Evolutionary conservation across 1,139 yeast species (phyloP).

Genomic region (Saccharomyces uvarum): DNA sequence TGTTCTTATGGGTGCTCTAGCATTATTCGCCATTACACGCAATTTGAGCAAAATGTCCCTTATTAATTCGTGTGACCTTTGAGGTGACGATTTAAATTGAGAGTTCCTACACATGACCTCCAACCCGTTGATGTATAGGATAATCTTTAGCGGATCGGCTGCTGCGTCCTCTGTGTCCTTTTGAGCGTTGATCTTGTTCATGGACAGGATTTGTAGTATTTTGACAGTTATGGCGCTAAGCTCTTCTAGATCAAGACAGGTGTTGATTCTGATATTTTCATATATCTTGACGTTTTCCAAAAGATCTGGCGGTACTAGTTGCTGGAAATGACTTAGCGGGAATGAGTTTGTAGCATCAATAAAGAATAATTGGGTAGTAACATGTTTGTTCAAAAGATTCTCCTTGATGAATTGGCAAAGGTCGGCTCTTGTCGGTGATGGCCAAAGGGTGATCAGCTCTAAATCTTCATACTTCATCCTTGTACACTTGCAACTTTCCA

Average conservation of each 20-base stretch:
- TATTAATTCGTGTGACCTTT: conserved; percentile 18
- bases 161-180: neutral
- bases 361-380: conserved; percentile 12
- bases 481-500: neutral
- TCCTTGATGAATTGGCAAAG: conserved; percentile 1
- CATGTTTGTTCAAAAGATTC: neutral
- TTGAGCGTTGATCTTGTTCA: conserved; percentile 10
- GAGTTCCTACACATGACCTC: conserved; percentile 27
- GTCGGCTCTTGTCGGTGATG: neutral
- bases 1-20: conserved; percentile 9
- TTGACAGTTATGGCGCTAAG: conserved; percentile 15
- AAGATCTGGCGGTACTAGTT: conserved; percentile 6
- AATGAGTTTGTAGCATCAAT: conserved; percentile 25
- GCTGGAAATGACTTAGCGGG: conserved; percentile 23
- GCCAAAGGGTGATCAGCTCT: conserved; percentile 1
- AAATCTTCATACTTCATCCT: neutral
- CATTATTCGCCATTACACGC: conserved; percentile 16
- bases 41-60: conserved; percentile 20
- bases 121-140: conserved; percentile 21
- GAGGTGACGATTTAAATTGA: conserved; percentile 14
- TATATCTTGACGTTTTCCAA: conserved; percentile 16
- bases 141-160: conserved; percentile 6
- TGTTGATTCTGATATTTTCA: conserved; percentile 23
- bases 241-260: conserved; percentile 25
- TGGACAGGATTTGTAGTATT: conserved; percentile 14